Evolutionary conservation across 805 yeast genomes (phyloP).

Genomic region (Kuraishia hungarica): DNA sequence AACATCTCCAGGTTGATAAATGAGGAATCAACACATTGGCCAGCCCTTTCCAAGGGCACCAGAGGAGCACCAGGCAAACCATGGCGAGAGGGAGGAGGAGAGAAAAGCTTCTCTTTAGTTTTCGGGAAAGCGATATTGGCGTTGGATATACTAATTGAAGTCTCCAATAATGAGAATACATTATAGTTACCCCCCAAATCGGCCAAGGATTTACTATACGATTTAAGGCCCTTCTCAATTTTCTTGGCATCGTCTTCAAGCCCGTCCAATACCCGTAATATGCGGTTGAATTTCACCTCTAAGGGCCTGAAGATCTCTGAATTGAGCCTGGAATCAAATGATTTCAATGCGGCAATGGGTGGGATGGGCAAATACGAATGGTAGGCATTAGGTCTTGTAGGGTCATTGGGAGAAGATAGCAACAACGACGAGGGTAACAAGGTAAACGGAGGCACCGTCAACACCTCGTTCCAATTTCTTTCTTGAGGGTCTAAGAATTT

Average conservation of each 20-base stretch:
- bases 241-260: constrained; percentile 30
- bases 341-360: constrained; percentile 18
- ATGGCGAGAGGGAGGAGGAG: neutral
- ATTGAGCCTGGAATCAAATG: constrained; percentile 17
- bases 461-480: constrained; percentile 39
- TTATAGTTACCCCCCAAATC: constrained; percentile 52
- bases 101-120: neutral
- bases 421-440: constrained; percentile 38
- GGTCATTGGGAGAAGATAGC: constrained; percentile 40
- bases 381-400: constrained; percentile 45
- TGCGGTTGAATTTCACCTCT: constrained; percentile 12
- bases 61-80: neutral
- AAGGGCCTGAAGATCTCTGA: constrained; percentile 16
- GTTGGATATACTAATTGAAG: constrained; percentile 3
- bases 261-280: constrained; percentile 11
- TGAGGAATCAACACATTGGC: constrained; percentile 41
- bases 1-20: constrained; percentile 41
- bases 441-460: constrained; percentile 25
- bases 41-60: constrained; percentile 37
- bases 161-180: constrained; percentile 40
- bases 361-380: constrained; percentile 39
- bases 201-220: constrained; percentile 29
- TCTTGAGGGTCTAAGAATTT: constrained; percentile 46
- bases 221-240: constrained; percentile 30
- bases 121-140: constrained; percentile 11